These are phyloP conservation scores for Dicorynia guianensis DNA, from an alignment of 306 rosid species.

Conservation along the genomic window DNA sequence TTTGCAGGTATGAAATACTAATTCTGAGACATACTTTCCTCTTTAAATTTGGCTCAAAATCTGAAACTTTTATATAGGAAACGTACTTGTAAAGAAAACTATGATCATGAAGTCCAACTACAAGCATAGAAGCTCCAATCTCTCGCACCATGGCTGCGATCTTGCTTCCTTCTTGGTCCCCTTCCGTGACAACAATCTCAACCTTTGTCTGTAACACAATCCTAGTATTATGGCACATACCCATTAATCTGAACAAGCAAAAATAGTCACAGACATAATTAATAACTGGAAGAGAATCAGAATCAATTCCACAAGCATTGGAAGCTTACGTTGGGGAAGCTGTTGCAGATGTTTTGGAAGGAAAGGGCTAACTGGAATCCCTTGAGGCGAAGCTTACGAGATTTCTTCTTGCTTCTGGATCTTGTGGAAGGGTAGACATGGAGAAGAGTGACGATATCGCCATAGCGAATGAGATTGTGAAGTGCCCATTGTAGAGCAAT, in stretches of 20 bases:
- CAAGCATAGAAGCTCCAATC: constrained; percentile 80
- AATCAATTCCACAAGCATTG: neutral
- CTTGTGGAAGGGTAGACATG: constrained; percentile 67
- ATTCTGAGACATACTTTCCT: too few relatives aligned
- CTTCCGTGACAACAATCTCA: constrained; percentile 90
- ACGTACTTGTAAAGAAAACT: constrained; percentile 95
- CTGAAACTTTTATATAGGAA: neutral
- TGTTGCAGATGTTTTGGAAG: constrained; percentile 74
- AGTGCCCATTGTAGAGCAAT: constrained; percentile 89
- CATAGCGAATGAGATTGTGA: constrained; percentile 68
- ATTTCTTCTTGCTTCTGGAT: constrained; percentile 65
- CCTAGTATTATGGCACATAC: constrained; percentile 65
- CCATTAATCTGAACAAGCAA: constrained; percentile 35
- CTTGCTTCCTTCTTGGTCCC: constrained; percentile 73
- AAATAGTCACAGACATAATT: neutral
- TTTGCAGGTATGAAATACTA: too few relatives aligned
- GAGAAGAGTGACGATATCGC: constrained; percentile 81
- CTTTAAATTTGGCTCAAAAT: constrained; percentile 21
- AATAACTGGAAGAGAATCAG: neutral
- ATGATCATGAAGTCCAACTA: constrained; percentile 87
- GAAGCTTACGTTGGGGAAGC: constrained; percentile 64
- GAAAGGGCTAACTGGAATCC: constrained; percentile 87
- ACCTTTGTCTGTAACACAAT: constrained; percentile 87
- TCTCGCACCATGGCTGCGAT: constrained; percentile 66
- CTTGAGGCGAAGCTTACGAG: constrained; percentile 67